These are phyloP conservation scores for Phytomonas sp. DNA, from an alignment of 208 protist species.

Conservation along the genomic window DNA sequence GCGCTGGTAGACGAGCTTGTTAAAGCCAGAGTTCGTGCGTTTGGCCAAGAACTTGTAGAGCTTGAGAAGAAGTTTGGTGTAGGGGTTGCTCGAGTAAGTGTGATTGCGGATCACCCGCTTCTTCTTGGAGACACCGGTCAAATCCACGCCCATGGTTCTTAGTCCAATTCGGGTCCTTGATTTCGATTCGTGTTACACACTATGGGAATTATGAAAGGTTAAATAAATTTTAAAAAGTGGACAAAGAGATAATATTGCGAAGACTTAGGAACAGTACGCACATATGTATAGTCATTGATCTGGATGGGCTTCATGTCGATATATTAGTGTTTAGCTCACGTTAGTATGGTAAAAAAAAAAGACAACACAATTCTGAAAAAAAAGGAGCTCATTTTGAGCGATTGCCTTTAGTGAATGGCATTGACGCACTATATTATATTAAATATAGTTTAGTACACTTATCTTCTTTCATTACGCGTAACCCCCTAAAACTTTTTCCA, in stretches of 20 bases:
- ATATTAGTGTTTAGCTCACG: neutral
- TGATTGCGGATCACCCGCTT: conserved; percentile 89
- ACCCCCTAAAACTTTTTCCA: neutral
- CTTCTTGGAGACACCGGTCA: conserved; percentile 86
- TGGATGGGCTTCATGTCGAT: neutral
- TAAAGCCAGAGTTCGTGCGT: conserved; percentile 97
- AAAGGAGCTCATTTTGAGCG: neutral
- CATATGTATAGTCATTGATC: neutral
- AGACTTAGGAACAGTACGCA: neutral
- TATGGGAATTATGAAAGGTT: neutral
- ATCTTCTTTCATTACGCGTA: neutral
- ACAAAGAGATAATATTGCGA: conserved; percentile 1
- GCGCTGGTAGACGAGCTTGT: conserved; percentile 95
- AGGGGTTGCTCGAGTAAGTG: conserved; percentile 94
- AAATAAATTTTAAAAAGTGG: conserved; percentile 3
- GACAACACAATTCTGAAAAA: neutral
- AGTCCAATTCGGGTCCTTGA: conserved; percentile 5
- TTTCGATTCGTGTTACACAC: conserved; percentile 8
- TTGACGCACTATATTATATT: neutral
- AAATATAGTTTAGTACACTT: neutral
- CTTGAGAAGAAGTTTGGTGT: conserved; percentile 98
- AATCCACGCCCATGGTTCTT: conserved; percentile 82
- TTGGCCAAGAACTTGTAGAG: conserved; percentile 99
- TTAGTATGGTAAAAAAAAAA: neutral
- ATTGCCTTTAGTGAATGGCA: neutral